These are phyloP conservation scores for Nosema muscidifuracis DNA, from an alignment of 371 early-diverging fungal genomes.

Conservation along the genomic window DNA sequence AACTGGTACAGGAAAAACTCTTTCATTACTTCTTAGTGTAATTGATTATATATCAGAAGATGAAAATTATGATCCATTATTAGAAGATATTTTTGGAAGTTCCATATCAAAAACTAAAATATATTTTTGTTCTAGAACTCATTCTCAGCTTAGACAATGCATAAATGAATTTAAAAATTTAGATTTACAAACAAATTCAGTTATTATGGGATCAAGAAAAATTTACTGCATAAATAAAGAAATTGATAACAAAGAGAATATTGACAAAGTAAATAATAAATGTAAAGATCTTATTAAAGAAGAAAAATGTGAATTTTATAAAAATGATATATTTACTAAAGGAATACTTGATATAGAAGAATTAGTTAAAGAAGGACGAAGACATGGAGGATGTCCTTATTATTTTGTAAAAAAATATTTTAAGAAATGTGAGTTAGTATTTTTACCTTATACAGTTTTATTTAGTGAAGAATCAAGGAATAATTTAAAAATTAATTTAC, in stretches of 20 bases:
- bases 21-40: slow-evolving; percentile 50
- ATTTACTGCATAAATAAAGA: slow-evolving; percentile 58
- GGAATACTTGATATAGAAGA: slow-evolving; percentile 58
- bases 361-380: slow-evolving; percentile 30
- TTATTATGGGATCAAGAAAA: slow-evolving; percentile 59
- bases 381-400: slow-evolving; percentile 60
- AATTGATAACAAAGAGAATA: slow-evolving; percentile 24
- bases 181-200: slow-evolving; percentile 24
- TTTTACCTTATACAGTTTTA: slow-evolving; percentile 61
- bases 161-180: slow-evolving; percentile 55
- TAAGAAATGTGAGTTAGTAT: slow-evolving; percentile 49
- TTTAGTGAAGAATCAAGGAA: slow-evolving; percentile 55
- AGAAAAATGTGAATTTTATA: slow-evolving; percentile 21
- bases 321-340: neutral
- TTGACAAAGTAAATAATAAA: slow-evolving; percentile 55
- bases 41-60: slow-evolving; percentile 41
- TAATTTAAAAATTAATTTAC: slow-evolving; percentile 47
- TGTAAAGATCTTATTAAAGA: slow-evolving; percentile 53
- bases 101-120: slow-evolving; percentile 35
- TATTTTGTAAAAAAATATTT: slow-evolving; percentile 50
- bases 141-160: slow-evolving; percentile 61
- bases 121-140: slow-evolving; percentile 63
- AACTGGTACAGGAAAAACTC: slow-evolving; percentile 64
- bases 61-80: slow-evolving; percentile 21
- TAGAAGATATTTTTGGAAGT: slow-evolving; percentile 1